Base-by-base conservation (phyloP, 345 rosid species). In the Populus deltoides region DNA sequence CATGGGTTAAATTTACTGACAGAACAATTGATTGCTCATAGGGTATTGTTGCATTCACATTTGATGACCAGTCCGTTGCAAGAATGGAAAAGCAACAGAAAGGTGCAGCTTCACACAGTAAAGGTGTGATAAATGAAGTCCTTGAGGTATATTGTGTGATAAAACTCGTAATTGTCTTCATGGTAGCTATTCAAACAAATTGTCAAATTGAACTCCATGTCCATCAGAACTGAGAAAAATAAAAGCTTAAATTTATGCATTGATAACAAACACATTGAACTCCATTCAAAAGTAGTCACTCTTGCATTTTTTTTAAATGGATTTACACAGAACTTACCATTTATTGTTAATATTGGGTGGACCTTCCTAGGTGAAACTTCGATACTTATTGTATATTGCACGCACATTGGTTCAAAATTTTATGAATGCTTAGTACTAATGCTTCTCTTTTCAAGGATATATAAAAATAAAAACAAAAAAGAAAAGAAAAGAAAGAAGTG, bases 21-120 rank as follows among this genome's bases (percentile, higher is more conserved):
- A 47, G 45, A 51, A 65, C 70, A 53, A 45, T 43, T 78, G 18
- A 80, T 73, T 80, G 3, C 41, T 24, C 84, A 86, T 82, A 93
- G 99, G 98, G 98, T 49, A 92, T 95, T 77, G 94, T 95, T 83
- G 97, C 98, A 75, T 90, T 95, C 83, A 92, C 99, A 68, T 92
- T 93, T 86, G 96, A 90, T 80, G 99, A 95, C 77, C 94, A 90
- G 80, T 89, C 90, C 80, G 94, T 89, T 83, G 90, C 89, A 73
- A 93, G 91, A 78, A 88, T 89, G 88, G 93, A 92, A 84, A 92
- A 85, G 76, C 94, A 88, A 66, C 90, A 87, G 79, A 83, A 86
- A 83, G 93, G 94, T 55, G 93, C 80, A 71, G 83, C 87, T 80
- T 90, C 94, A 11, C 97, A 90, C 74, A 91, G 97, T 84, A 90